Evolutionary conservation across 805 yeast species (phyloP), one percentile per base, ranked within the genome.

Genomic region (Scheffersomyces ergatensis): DNA sequence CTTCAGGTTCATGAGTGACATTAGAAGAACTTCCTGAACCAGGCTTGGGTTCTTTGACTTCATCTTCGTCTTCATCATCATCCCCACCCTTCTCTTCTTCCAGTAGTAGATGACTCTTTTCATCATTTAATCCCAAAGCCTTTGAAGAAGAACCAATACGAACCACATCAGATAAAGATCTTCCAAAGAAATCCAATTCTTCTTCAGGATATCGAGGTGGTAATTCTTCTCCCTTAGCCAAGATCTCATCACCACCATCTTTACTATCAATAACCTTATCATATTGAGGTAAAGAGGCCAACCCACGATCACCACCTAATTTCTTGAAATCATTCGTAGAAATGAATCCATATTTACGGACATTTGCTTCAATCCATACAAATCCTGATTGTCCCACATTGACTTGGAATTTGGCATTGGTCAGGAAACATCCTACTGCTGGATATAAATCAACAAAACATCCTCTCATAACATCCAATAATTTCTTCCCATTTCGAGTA

Each of bases 131-230:
- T 39, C 36, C 9, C 17, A 31, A 34, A n/a, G 24, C 25, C 11
- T 34, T 14, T 38, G 45, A 53, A 12, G 68, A 62, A 1, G 71
- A 52, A 1, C 70, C 73, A 2, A 53, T 47, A 12, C 43, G 40
- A 4, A 55, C 49, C 20, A 50, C 34, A 14, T 54, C 57, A 19
- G 43, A 45, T 7, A 46, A 31, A 1, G 67, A 48, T 41, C 74
- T 51, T 0, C 85, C 86, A 52, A 83, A 82, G 48, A 82, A 82
- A 21, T 78, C 80, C 36, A 75, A 68, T 46, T 81, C 85, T 4
- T 78, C 80, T 15, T 67, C 75, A 1, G 87, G 86, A 53, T 84
- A 84, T 14, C 70, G 64, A 2, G 92, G 92, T 14, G 90, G 90
- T 32, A 84, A 58, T 33, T 76, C 82, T 46, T 83, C 90, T 3